Evolutionary conservation across 2,329 filamentous ascomycete genomes (phyloP).

Genomic region (Monilinia laxa): DNA sequence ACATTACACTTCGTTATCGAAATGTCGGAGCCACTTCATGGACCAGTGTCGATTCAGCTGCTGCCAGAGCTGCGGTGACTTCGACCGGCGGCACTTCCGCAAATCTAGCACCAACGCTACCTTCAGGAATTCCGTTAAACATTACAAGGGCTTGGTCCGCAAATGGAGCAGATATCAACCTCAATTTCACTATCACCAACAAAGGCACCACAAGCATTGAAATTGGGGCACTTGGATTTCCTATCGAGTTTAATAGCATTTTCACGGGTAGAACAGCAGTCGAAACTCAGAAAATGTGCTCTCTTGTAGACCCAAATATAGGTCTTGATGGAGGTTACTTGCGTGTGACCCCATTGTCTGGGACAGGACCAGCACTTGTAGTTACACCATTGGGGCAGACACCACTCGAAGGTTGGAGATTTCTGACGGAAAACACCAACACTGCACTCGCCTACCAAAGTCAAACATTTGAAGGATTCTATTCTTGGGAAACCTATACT

Average conservation of each 20-base stretch:
- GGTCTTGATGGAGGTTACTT: constrained; percentile 59
- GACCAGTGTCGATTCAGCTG: constrained; percentile 50
- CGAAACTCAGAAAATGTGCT: constrained; percentile 52
- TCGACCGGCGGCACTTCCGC: constrained; percentile 43
- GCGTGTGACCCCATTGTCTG: constrained; percentile 52
- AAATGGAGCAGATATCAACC: constrained; percentile 49
- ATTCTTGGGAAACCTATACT: constrained; percentile 58
- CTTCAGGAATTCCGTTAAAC: constrained; percentile 42
- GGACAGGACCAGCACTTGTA: constrained; percentile 51
- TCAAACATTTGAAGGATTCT: constrained; percentile 60
- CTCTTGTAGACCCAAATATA: constrained; percentile 59
- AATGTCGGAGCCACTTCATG: constrained; percentile 43
- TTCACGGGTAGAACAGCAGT: constrained; percentile 52
- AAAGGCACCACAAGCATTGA: constrained; percentile 46
- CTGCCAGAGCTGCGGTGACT: constrained; percentile 40
- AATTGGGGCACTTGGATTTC: constrained; percentile 57
- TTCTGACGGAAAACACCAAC: constrained; percentile 48
- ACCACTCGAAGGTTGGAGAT: constrained; percentile 55
- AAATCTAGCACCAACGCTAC: constrained; percentile 46
- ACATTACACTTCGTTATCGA: constrained; percentile 58
- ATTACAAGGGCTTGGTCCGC: constrained; percentile 55
- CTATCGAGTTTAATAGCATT: constrained; percentile 62
- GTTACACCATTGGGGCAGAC: constrained; percentile 51
- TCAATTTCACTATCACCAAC: constrained; percentile 54
- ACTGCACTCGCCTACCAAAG: constrained; percentile 48